Evolutionary conservation across 345 rosid species (phyloP).

Genomic region (Pistacia integerrima): DNA sequence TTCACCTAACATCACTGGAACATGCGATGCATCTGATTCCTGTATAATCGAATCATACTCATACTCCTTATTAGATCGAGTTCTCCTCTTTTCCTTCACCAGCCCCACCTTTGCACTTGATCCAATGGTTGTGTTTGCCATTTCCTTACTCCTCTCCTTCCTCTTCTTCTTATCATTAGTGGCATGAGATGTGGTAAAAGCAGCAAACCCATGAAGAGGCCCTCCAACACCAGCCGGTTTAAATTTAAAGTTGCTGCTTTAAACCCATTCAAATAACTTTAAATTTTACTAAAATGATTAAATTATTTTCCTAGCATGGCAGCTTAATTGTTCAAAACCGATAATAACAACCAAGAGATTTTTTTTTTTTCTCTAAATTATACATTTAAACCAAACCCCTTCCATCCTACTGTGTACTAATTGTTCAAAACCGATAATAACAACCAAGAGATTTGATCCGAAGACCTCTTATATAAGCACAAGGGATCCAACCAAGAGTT

Average conservation of each 20-base stretch:
- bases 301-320: background rate
- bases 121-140: background rate
- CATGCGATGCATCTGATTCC: constrained; percentile 41
- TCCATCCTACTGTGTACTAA: too few relatives aligned
- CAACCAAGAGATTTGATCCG: too few relatives aligned
- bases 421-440: too few relatives aligned
- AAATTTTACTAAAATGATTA: background rate
- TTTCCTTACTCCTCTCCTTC: background rate
- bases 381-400: too few relatives aligned
- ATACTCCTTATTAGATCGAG: constrained; percentile 71
- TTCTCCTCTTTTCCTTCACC: constrained; percentile 65
- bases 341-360: background rate
- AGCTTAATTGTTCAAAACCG: background rate
- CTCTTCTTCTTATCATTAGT: constrained; percentile 3
- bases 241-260: background rate
- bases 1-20: constrained; percentile 90
- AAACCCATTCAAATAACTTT: background rate
- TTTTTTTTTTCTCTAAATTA: too few relatives aligned
- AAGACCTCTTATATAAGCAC: too few relatives aligned
- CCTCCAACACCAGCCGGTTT: constrained; percentile 1
- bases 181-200: background rate
- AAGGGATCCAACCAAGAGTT: too few relatives aligned
- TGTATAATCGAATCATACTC: constrained; percentile 19
- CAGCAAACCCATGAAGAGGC: background rate
- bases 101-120: constrained; percentile 28